Evolutionary conservation across 176 grass and related monocot genomes (phyloP).

Genomic region (Echinochloa phyllopogon): DNA sequence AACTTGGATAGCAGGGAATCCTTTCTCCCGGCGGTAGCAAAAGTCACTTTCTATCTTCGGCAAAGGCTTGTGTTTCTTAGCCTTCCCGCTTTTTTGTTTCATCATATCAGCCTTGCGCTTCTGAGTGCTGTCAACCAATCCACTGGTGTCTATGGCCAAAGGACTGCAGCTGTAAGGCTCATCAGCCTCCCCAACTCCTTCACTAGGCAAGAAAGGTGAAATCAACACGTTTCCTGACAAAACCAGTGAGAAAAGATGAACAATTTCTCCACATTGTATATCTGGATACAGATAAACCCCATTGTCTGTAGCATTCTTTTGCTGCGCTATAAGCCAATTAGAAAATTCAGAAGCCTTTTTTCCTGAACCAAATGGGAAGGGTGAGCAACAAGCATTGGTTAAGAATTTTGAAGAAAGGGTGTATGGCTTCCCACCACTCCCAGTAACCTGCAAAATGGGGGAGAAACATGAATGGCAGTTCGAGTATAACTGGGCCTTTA

Average conservation of each 20-base stretch:
- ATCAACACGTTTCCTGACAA: conserved; percentile 64
- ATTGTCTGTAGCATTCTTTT: conserved; percentile 51
- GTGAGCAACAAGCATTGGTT: conserved; percentile 71
- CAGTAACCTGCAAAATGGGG: conserved; percentile 65
- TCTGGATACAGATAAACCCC: conserved; percentile 69
- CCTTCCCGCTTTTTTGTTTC: conserved; percentile 49
- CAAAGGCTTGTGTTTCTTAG: conserved; percentile 75
- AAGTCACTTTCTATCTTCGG: conserved; percentile 62
- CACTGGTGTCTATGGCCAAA: conserved; percentile 34
- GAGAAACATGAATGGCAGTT: conserved; percentile 24
- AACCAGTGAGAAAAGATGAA: conserved; percentile 72
- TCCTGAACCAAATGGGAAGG: conserved; percentile 85
- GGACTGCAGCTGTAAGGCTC: conserved; percentile 54
- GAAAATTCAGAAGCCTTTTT: conserved; percentile 75
- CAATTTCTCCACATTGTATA: conserved; percentile 86
- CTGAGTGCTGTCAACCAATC: conserved; percentile 27
- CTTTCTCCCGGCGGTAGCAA: conserved; percentile 82
- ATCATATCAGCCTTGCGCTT: conserved; percentile 63
- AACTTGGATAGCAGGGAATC: conserved; percentile 84
- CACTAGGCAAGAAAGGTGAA: conserved; percentile 68
- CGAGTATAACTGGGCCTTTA: conserved; percentile 4
- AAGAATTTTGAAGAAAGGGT: conserved; percentile 83
- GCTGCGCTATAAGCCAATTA: conserved; percentile 64
- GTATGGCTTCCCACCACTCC: conserved; percentile 75
- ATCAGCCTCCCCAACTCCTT: conserved; percentile 91